phyloP scores from a whole-genome alignment of 192 early-diverging fungal genomes.

The Coemansia sp. region DNA sequence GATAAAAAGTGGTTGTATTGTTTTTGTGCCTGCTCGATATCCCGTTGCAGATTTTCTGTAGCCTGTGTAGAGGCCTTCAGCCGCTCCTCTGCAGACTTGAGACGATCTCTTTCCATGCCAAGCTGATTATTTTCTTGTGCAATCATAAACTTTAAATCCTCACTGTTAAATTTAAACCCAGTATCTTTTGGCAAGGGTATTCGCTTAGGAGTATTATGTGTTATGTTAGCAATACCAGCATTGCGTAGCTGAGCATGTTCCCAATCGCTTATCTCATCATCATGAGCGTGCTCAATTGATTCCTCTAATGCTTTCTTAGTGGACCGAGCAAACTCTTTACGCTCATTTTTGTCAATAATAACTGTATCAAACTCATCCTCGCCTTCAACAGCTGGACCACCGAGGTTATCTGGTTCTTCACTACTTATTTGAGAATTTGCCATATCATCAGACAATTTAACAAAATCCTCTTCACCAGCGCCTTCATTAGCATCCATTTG shows the following conservation, averaged over 20 bases:
- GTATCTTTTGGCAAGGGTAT: slow-evolving; percentile 16
- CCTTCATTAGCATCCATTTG: slow-evolving; percentile 5
- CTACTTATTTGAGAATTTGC: slow-evolving; percentile 8
- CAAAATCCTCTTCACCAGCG: slow-evolving; percentile 25
- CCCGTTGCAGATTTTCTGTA: slow-evolving; percentile 11
- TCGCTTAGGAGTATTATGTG: too few species aligned
- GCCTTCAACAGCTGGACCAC: slow-evolving; percentile 18
- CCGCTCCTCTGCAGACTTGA: slow-evolving; percentile 15
- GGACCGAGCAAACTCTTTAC: slow-evolving; percentile 18
- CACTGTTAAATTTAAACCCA: slow-evolving; percentile 27
- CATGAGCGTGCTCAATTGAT: slow-evolving; percentile 32
- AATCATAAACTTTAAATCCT: slow-evolving; percentile 29
- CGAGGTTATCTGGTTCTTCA: slow-evolving; percentile 1
- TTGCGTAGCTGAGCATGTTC: slow-evolving; percentile 45
- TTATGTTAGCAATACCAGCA: slow-evolving; percentile 21
- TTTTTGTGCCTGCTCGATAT: slow-evolving; percentile 20
- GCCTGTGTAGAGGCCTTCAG: slow-evolving; percentile 11
- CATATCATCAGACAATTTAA: slow-evolving; percentile 23
- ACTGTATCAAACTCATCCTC: slow-evolving; percentile 37
- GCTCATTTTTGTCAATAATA: slow-evolving; percentile 38
- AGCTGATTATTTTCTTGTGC: slow-evolving; percentile 34
- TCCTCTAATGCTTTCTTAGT: slow-evolving; percentile 27
- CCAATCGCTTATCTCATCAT: slow-evolving; percentile 45
- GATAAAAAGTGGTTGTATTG: slow-evolving; percentile 44
- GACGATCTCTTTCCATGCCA: slow-evolving; percentile 24